Percentiles rank a stretch among this genome's conserved stretches.
Conservation (phyloP, 345 rosid genomes). For the Dimocarpus longan region DNA sequence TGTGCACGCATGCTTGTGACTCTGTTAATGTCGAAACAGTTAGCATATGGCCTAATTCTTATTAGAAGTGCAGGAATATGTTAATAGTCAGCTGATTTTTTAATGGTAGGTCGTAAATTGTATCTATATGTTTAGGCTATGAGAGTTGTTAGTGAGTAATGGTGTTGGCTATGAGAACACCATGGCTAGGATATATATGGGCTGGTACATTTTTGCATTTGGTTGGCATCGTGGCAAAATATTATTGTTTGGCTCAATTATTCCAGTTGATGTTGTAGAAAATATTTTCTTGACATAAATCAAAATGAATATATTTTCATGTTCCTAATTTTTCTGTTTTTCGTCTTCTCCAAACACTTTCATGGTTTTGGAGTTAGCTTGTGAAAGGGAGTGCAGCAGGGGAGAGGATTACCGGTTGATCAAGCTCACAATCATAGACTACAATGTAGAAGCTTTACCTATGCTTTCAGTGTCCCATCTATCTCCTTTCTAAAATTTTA, state of each 20-base stretch:
- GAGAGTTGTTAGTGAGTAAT: neutral
- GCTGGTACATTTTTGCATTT: neutral
- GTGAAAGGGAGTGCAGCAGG: slow-evolving; percentile 93
- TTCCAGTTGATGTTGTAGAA: neutral
- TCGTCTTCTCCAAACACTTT: neutral
- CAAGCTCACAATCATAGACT: slow-evolving; percentile 81
- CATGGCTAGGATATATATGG: neutral
- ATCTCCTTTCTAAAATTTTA: neutral
- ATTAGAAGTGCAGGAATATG: no score
- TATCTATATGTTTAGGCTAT: neutral
- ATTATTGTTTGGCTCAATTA: neutral
- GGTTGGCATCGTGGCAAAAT: neutral
- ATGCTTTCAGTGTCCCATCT: neutral
- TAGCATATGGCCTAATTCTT: no score
- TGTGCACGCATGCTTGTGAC: no score
- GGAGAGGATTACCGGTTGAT: slow-evolving; percentile 91
- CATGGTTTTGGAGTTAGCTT: slow-evolving; percentile 61
- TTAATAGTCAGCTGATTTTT: no score
- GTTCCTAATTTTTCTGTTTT: no score
- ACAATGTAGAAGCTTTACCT: slow-evolving; percentile 44
- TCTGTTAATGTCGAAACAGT: no score
- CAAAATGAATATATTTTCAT: neutral
- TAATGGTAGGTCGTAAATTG: neutral
- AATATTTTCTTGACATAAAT: neutral
- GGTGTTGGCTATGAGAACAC: neutral